phyloP scores from a whole-genome alignment of 75 land plant species.

The Picea sitchensis region DNA sequence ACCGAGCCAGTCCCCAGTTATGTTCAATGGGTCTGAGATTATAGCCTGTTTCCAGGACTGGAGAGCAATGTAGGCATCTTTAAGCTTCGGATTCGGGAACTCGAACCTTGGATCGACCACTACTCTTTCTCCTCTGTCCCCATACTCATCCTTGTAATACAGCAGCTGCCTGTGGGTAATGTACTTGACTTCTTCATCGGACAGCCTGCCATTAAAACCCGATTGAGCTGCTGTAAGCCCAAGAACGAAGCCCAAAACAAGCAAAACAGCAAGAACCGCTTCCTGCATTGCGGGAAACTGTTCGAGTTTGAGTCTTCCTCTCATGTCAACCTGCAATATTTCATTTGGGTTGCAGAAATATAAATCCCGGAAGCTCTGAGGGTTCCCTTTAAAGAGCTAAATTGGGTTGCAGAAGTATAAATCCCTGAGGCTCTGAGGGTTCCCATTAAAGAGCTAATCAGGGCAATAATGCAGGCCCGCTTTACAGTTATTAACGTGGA shows the following conservation, averaged over 20 bases:
- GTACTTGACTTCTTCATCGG: conserved; percentile 25
- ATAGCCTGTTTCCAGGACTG: conserved; percentile 90
- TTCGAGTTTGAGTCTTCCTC: background rate
- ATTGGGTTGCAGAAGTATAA: no score
- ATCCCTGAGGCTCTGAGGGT: no score
- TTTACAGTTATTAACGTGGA: no score
- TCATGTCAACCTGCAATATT: conserved; percentile 3
- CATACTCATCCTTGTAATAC: conserved; percentile 34
- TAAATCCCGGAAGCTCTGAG: no score
- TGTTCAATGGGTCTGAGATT: conserved; percentile 52
- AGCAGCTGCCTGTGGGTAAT: conserved; percentile 34
- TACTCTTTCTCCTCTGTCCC: conserved; percentile 9
- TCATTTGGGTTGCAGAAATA: background rate
- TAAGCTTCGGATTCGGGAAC: conserved; percentile 34
- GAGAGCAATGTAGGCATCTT: conserved; percentile 65
- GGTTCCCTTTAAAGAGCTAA: no score
- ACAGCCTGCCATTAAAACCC: conserved; percentile 2
- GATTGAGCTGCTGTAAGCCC: background rate
- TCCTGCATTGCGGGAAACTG: background rate
- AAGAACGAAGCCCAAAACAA: background rate
- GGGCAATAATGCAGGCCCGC: no score
- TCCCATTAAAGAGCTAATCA: no score
- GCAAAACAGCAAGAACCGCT: background rate
- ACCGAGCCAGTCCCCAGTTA: conserved; percentile 69
- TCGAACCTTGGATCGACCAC: background rate